Conservation (phyloP, 2,329 filamentous ascomycete species). For the Blastomyces parvus region DNA sequence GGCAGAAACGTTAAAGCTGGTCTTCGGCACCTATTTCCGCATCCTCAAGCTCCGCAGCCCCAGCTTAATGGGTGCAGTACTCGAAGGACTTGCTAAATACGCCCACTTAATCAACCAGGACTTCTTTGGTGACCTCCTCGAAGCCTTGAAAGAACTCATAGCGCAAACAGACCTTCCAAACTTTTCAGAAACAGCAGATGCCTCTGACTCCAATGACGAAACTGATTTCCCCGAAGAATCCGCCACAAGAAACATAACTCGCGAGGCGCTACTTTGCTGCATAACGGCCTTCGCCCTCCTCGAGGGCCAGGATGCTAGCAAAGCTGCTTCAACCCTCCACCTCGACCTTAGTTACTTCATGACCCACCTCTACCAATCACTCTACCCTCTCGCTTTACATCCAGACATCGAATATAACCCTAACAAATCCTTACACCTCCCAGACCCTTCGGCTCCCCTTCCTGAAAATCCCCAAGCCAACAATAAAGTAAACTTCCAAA, state of each 20-base stretch:
- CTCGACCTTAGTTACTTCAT: constrained; percentile 95
- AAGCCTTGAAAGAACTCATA: constrained; percentile 89
- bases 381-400: constrained; percentile 69
- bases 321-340: constrained; percentile 68
- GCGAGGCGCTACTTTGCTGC: constrained; percentile 85
- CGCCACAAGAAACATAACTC: constrained; percentile 57
- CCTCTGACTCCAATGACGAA: constrained; percentile 35
- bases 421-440: constrained; percentile 60
- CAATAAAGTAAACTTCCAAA: constrained; percentile 85
- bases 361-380: constrained; percentile 78
- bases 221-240: constrained; percentile 41
- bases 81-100: constrained; percentile 89
- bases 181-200: constrained; percentile 38
- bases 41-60: constrained; percentile 76
- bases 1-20: constrained; percentile 87
- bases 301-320: constrained; percentile 83
- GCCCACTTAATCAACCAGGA: constrained; percentile 97
- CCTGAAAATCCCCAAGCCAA: constrained; percentile 10
- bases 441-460: constrained; percentile 49
- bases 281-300: constrained; percentile 95
- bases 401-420: constrained; percentile 75
- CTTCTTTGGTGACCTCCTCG: constrained; percentile 93
- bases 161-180: constrained; percentile 45
- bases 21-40: constrained; percentile 91
- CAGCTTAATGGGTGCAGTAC: constrained; percentile 88